Percentiles rank a stretch among this genome's conserved stretches.
Conservation (phyloP, 768 basidiomycete genomes). For the Phanerochaete carnosa region DNA sequence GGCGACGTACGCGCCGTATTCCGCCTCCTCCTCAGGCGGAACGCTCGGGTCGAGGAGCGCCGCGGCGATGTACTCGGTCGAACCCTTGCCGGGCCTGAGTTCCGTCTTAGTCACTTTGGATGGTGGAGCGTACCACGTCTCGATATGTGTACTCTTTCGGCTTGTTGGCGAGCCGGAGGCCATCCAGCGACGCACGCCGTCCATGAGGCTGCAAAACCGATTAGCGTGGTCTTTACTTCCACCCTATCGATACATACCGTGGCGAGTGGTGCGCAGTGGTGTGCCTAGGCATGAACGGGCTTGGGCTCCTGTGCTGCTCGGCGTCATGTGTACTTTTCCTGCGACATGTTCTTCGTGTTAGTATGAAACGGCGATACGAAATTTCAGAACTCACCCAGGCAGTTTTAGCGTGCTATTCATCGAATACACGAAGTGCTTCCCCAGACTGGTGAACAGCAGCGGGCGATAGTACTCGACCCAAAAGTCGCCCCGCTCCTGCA, state of each 20-base stretch:
- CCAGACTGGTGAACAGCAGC: slow-evolving; percentile 75
- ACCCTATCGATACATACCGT: slow-evolving; percentile 23
- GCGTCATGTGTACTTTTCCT: slow-evolving; percentile 52
- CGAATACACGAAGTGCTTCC: slow-evolving; percentile 88
- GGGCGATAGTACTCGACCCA: slow-evolving; percentile 92
- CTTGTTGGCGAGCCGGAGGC: slow-evolving; percentile 45
- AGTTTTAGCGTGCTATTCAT: slow-evolving; percentile 88
- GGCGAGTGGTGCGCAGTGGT: slow-evolving; percentile 32
- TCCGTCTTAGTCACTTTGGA: slow-evolving; percentile 15
- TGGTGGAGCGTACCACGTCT: slow-evolving; percentile 30
- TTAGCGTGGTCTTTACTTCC: neutral
- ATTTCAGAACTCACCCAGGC: slow-evolving; percentile 54
- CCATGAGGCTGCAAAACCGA: slow-evolving; percentile 52
- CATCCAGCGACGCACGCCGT: slow-evolving; percentile 79
- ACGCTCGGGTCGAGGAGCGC: slow-evolving; percentile 62
- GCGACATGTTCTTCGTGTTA: neutral
- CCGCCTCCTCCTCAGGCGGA: slow-evolving; percentile 58
- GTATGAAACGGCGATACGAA: too few species aligned
- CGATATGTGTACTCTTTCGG: slow-evolving; percentile 38
- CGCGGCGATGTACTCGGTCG: slow-evolving; percentile 57
- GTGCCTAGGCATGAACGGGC: slow-evolving; percentile 71
- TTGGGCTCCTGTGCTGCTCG: slow-evolving; percentile 60
- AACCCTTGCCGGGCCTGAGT: slow-evolving; percentile 28
- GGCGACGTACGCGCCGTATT: slow-evolving; percentile 81
- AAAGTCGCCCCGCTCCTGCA: slow-evolving; percentile 62